Evolutionary conservation across 129 eudicot genomes (phyloP), one percentile per base, ranked within the genome.

Genomic region (Saussurea involucrata): DNA sequence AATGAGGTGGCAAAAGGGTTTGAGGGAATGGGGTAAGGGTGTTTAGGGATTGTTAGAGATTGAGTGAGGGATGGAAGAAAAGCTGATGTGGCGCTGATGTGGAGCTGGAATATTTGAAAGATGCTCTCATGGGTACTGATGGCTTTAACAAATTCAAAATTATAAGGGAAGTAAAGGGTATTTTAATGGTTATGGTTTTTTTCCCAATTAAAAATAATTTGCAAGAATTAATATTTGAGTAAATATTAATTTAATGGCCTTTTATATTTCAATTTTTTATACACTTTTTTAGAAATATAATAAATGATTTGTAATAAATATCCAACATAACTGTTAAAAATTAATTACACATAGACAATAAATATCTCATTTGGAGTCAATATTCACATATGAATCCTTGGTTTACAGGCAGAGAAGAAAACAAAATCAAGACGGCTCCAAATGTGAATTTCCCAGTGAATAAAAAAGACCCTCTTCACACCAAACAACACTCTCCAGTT

Each of bases 401-500:
- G 31, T 18, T 28, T 27, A n/a, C 15, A 27, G 29, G 29, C 57
- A 36, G 79, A n/a, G 65, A 76, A 55, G 44, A 40, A 40, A 40
- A 10, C 80, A 76, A 81, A 65, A 55, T 24, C 76, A 82, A 83
- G 53, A 86, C 68, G 85, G 68, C 83, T 70, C 86, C 91, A 84
- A 86, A 85, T 84, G 89, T 86, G 68, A 76, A 40, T 80, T 82
- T 76, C 82, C 85, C 66, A 44, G 17, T 74, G 63, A 24, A 75
- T 75, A 37, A 63, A 37, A n/a, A 9, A 42, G 20, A 22, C 20
- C 46, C 75, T 76, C 67, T 71, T 83, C 81, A 34, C 75, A 68
- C 63, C 77, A 22, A 24, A 75, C 69, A 69, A 73, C 81, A 81
- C 74, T 61, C 86, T 20, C 55, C 66, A 53, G 55, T 64, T 71